Evolutionary conservation across 345 rosid genomes (phyloP).

Genomic region (Moricandia moricandioides): DNA sequence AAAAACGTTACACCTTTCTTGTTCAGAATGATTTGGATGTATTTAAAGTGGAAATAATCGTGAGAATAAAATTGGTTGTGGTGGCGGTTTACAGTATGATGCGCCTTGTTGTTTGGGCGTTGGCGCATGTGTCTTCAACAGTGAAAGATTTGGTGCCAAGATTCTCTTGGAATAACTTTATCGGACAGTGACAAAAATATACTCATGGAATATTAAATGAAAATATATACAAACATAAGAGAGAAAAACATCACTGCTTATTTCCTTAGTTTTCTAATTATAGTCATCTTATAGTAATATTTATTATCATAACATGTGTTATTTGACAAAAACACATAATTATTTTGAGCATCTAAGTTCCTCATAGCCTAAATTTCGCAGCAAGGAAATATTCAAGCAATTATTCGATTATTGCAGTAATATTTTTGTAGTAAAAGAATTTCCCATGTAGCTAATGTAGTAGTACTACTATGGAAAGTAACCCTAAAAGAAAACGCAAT

Average conservation of each 20-base stretch:
- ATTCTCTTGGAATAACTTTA: conserved; percentile 75
- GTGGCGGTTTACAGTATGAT: conserved; percentile 26
- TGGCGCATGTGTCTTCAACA: conserved; percentile 43
- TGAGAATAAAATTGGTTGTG: conserved; percentile 29
- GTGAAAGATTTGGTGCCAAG: conserved; percentile 76
- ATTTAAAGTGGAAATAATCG: conserved; percentile 4
- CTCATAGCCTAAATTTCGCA: not conserved
- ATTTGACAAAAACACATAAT: not conserved
- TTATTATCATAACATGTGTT: not conserved
- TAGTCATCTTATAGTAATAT: not conserved
- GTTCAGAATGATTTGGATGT: conserved; percentile 6
- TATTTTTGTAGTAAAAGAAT: not conserved
- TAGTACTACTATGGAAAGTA: not conserved
- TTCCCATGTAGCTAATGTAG: not conserved
- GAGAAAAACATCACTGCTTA: not conserved
- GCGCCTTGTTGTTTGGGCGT: conserved; percentile 36
- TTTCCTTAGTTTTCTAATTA: conserved; percentile 4
- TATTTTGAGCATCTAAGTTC: not conserved
- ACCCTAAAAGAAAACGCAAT: not conserved
- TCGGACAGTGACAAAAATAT: conserved; percentile 40
- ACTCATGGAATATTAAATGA: conserved; percentile 20
- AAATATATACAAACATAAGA: conserved; percentile 8
- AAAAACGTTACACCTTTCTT: conserved; percentile 6
- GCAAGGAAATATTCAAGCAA: not conserved
- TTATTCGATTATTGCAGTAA: not conserved